Percentiles rank a stretch among this genome's conserved stretches.
Conservation (phyloP, 2,329 filamentous ascomycete species). For the Cercospora zeina region DNA sequence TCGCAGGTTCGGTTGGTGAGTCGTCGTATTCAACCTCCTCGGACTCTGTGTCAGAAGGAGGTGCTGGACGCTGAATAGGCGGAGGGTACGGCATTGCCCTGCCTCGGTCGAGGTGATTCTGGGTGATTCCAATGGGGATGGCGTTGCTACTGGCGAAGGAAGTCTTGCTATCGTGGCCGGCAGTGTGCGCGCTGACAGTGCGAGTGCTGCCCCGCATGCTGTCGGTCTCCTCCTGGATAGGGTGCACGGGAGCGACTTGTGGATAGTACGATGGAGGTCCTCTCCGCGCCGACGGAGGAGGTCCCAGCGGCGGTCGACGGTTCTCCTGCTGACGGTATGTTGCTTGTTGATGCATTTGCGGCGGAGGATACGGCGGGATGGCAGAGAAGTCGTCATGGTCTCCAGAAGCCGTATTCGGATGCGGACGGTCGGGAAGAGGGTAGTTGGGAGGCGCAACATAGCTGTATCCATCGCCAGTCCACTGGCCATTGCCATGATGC, state of each 20-base stretch:
- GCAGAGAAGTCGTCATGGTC: conserved; percentile 14
- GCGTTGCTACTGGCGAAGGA: conserved; percentile 54
- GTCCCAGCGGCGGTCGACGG: conserved; percentile 48
- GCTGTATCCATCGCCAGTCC: conserved; percentile 37
- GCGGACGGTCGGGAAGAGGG: conserved; percentile 27
- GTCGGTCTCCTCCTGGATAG: conserved; percentile 53
- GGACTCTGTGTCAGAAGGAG: conserved; percentile 23
- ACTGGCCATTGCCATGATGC: conserved; percentile 37
- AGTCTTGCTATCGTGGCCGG: conserved; percentile 36
- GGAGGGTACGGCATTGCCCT: conserved; percentile 14
- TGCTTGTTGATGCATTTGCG: conserved; percentile 38
- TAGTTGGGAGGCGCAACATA: conserved; percentile 27
- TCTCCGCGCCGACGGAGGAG: conserved; percentile 51
- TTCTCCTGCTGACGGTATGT: conserved; percentile 32
- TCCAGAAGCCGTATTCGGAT: conserved; percentile 10
- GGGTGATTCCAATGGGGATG: conserved; percentile 47
- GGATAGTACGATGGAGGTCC: conserved; percentile 54
- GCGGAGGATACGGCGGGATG: conserved; percentile 22
- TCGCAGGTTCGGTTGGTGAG: conserved; percentile 20
- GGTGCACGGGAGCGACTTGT: conserved; percentile 50
- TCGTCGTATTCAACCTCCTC: conserved; percentile 19
- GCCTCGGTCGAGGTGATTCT: conserved; percentile 43
- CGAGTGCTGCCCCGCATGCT: conserved; percentile 37
- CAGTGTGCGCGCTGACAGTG: conserved; percentile 32
- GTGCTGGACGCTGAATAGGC: conserved; percentile 12